Evolutionary conservation across 2,329 filamentous ascomycete species (phyloP).

Genomic region (Clarireedia homoeocarpa): DNA sequence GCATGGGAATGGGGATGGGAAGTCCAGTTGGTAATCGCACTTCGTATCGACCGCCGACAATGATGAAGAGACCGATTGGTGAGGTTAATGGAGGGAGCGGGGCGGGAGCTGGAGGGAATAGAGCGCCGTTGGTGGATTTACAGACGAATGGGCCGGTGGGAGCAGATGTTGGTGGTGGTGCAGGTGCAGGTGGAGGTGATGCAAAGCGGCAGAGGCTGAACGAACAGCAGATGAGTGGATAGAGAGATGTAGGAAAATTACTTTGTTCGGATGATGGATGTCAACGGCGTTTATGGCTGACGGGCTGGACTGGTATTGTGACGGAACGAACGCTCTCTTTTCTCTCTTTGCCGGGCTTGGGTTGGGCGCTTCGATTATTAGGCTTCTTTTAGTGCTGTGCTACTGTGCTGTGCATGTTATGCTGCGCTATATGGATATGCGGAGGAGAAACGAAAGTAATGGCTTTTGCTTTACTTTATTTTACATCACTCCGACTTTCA

Average conservation of each 20-base stretch:
- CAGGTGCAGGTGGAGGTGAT: constrained; percentile 19
- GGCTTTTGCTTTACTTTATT: too few relatives aligned
- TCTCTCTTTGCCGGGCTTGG: neutral
- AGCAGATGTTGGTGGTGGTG: constrained; percentile 11
- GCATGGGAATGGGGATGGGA: constrained; percentile 31
- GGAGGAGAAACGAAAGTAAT: neutral
- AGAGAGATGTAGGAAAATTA: neutral
- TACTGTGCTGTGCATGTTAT: neutral
- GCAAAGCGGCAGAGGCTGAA: constrained; percentile 28
- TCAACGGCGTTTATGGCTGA: neutral
- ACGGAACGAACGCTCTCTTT: neutral
- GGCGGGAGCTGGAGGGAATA: neutral
- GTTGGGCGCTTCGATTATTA: neutral
- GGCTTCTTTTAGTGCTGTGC: neutral
- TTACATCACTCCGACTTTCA: too few relatives aligned
- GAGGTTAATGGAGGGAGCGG: neutral
- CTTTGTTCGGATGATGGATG: neutral
- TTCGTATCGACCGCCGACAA: constrained; percentile 52
- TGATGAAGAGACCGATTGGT: constrained; percentile 36
- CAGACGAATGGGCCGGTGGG: constrained; percentile 23
- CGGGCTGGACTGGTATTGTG: neutral
- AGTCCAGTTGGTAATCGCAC: constrained; percentile 47
- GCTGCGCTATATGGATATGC: neutral
- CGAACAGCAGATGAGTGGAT: neutral
- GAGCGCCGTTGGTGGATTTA: constrained; percentile 24